Base-by-base conservation (phyloP, 2,329 filamentous ascomycete genomes). In the Dendrostoma leiphaemia region DNA sequence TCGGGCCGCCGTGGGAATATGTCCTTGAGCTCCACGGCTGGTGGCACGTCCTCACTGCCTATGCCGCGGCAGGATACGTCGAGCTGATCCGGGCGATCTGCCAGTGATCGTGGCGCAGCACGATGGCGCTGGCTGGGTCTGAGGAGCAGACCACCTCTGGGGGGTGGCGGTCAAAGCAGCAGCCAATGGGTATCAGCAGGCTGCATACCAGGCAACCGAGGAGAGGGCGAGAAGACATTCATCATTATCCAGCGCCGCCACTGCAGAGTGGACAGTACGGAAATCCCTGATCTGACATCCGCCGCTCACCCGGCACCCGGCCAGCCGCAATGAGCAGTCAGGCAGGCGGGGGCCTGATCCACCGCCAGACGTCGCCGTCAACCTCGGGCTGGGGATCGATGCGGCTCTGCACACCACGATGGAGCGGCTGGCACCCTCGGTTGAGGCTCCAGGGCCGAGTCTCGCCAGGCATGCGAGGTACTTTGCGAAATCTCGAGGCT, bases 31-130 rank as follows among this genome's bases (percentile, higher is more conserved):
- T 85, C 13, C 83, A 85, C 61, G 83, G 81, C 1, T 85, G 82
- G 83, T 86, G 83, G 83, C 83, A 86, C 60, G 67, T 85, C 15
- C 67, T 84, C 24, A 86, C 82, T 0, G 83, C 80, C 0, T 68
- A 81, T 19, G 76, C 79, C 1, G 80, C 81, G 4, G 74, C 73
- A 23, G 63, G 64, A 44, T 72, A 71, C 40, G 75, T 75, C 65
- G 58, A 68, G 53, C 53, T 70, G 24, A 62, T 66, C 12, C 63
- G 69, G 54, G 66, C 70, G 41, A 48, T 69, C 7, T 46, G 43
- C 28, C 32, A 31, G 1, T 48, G 47, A 43, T 12, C 9, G 38
- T 2, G 3, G 3, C 13, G 38, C 15, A 41, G 38, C 6, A n/a
- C n/a, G n/a, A n/a, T n/a, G n/a, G n/a, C n/a, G n/a, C n/a, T n/a